phyloP scores from a whole-genome alignment of 192 early-diverging fungal genomes.

The Coemansia erecta region DNA sequence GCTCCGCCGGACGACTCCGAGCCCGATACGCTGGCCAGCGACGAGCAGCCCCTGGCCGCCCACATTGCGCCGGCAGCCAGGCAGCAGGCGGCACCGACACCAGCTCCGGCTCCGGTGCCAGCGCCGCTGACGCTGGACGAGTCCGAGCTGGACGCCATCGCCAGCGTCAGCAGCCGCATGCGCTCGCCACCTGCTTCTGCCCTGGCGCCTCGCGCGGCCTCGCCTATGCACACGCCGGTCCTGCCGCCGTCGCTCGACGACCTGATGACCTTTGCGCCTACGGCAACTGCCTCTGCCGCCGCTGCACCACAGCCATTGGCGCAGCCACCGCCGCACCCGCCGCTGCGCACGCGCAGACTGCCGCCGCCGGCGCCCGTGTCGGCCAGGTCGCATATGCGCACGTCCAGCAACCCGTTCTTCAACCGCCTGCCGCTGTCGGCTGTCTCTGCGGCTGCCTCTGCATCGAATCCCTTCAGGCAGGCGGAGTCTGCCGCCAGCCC shows the following conservation, averaged over 20 bases:
- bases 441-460: neutral
- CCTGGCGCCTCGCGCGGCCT: neutral
- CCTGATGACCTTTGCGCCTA: slow-evolving; percentile 1
- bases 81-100: no score
- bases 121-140: slow-evolving; percentile 22
- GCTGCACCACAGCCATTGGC: neutral
- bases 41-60: neutral
- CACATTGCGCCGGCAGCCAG: neutral
- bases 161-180: slow-evolving; percentile 11
- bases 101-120: neutral
- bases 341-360: neutral
- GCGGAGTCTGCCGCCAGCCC: neutral
- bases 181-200: neutral
- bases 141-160: slow-evolving; percentile 42
- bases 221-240: neutral
- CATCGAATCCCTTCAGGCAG: slow-evolving; percentile 2
- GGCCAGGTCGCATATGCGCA: neutral
- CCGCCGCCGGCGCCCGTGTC: slow-evolving; percentile 1
- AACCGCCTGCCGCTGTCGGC: neutral
- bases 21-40: no score
- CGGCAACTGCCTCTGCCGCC: neutral
- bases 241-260: slow-evolving; percentile 7
- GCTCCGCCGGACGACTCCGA: neutral
- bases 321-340: neutral
- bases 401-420: slow-evolving; percentile 11